Evolutionary conservation across 306 rosid species (phyloP).

Genomic region (Lithocarpus polystachyus): DNA sequence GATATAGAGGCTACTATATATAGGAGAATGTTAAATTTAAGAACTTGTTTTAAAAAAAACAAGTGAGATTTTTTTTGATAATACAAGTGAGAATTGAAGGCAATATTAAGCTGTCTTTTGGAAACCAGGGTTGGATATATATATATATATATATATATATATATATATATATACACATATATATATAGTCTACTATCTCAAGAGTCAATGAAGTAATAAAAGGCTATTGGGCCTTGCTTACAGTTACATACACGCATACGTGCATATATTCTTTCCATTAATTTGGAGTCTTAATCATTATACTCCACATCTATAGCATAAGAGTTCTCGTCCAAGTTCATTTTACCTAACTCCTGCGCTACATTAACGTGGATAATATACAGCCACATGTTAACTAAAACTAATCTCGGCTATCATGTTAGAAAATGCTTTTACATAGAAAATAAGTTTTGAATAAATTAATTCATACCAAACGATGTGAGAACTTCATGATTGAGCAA

Average conservation of each 20-base stretch:
- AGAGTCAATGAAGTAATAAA: conserved; percentile 29
- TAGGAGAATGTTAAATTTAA: not conserved
- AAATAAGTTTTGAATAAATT: not conserved
- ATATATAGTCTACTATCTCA: not conserved
- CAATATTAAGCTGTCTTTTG: conserved; percentile 22
- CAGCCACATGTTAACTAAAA: conserved; percentile 18
- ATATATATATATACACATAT: no score
- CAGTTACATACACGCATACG: not conserved
- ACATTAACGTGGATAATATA: conserved; percentile 14
- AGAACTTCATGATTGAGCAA: not conserved
- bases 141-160: no score
- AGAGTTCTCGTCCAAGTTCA: not conserved
- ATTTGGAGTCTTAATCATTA: no score
- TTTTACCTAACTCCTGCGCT: conserved; percentile 5
- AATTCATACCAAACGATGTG: not conserved
- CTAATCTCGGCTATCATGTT: conserved; percentile 15
- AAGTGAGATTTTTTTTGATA: not conserved
- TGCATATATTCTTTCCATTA: no score
- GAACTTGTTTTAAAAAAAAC: conserved; percentile 1
- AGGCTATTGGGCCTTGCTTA: conserved; percentile 14
- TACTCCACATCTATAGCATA: no score
- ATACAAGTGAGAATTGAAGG: conserved; percentile 15
- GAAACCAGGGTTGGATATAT: conserved; percentile 23
- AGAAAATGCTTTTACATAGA: not conserved
- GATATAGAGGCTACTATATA: not conserved